phyloP scores from a whole-genome alignment of 1,139 yeast genomes.

The Kurtzmaniella quercitrusa region DNA sequence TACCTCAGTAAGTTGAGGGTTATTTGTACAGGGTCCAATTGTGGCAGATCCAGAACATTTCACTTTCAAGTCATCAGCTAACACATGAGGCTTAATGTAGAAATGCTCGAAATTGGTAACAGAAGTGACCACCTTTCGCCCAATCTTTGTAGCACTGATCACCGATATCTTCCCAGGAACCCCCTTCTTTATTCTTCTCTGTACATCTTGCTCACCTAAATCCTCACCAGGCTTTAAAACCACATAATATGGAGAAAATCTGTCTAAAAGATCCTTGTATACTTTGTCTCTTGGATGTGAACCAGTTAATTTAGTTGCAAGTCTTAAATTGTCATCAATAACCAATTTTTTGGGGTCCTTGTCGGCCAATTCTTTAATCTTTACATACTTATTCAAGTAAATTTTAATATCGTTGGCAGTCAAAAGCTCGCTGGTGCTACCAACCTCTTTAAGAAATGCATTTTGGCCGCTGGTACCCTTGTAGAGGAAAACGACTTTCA shows the following conservation, averaged over 20 bases:
- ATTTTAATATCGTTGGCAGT: conserved; percentile 51
- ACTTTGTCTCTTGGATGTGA: conserved; percentile 50
- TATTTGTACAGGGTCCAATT: conserved; percentile 50
- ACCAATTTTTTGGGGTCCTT: conserved; percentile 47
- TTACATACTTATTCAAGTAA: conserved; percentile 53
- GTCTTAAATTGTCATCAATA: conserved; percentile 44
- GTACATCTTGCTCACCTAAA: conserved; percentile 31
- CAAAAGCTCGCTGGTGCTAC: conserved; percentile 37
- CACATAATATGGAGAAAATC: conserved; percentile 56
- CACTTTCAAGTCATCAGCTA: conserved; percentile 67
- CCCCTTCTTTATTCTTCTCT: conserved; percentile 43
- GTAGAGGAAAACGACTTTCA: conserved; percentile 40
- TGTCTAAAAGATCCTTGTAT: conserved; percentile 42
- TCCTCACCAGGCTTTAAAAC: conserved; percentile 47
- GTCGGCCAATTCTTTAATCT: conserved; percentile 43
- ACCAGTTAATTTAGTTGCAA: conserved; percentile 21
- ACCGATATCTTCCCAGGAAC: conserved; percentile 63
- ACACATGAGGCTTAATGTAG: conserved; percentile 56
- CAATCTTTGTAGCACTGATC: conserved; percentile 72
- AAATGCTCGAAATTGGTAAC: conserved; percentile 68
- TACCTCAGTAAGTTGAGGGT: conserved; percentile 61
- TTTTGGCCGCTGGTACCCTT: conserved; percentile 53
- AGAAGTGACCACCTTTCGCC: conserved; percentile 75
- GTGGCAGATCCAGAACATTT: conserved; percentile 90
- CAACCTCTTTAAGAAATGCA: conserved; percentile 45